Evolutionary conservation across 129 eudicot genomes (phyloP).

Genomic region (Tagetes patula): DNA sequence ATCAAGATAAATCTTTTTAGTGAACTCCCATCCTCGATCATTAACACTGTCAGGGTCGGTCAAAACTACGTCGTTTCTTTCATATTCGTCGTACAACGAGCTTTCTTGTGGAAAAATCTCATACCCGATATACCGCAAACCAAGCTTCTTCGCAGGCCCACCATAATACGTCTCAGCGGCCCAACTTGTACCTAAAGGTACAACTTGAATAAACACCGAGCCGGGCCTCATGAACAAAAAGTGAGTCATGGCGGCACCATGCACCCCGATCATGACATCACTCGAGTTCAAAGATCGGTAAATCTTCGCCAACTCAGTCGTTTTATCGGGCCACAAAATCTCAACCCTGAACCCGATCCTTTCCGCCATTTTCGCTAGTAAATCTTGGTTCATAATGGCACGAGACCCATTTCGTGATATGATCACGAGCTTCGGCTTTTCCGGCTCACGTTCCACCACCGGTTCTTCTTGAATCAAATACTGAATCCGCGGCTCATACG

Average conservation of each 20-base stretch:
- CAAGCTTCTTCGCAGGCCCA: conserved; percentile 72
- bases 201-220: conserved; percentile 77
- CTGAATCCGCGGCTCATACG: conserved; percentile 70
- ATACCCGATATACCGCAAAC: conserved; percentile 73
- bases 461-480: conserved; percentile 60
- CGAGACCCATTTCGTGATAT: conserved; percentile 79
- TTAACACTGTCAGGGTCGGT: conserved; percentile 68
- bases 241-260: conserved; percentile 99
- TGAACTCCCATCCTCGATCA: conserved; percentile 82
- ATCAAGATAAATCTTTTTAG: conserved; percentile 87
- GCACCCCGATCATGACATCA: conserved; percentile 88
- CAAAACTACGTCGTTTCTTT: conserved; percentile 56
- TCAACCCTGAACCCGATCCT: conserved; percentile 70
- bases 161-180: conserved; percentile 92
- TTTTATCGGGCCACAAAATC: conserved; percentile 55
- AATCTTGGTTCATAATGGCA: conserved; percentile 72
- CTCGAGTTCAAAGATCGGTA: conserved; percentile 76
- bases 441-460: conserved; percentile 23
- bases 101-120: conserved; percentile 73
- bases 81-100: conserved; percentile 74
- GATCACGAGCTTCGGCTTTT: conserved; percentile 69
- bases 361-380: conserved; percentile 58
- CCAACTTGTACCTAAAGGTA: conserved; percentile 88
- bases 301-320: conserved; percentile 75
- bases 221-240: conserved; percentile 83